phyloP scores from a whole-genome alignment of 495 filamentous ascomycete species.

The Aspergillus steynii region DNA sequence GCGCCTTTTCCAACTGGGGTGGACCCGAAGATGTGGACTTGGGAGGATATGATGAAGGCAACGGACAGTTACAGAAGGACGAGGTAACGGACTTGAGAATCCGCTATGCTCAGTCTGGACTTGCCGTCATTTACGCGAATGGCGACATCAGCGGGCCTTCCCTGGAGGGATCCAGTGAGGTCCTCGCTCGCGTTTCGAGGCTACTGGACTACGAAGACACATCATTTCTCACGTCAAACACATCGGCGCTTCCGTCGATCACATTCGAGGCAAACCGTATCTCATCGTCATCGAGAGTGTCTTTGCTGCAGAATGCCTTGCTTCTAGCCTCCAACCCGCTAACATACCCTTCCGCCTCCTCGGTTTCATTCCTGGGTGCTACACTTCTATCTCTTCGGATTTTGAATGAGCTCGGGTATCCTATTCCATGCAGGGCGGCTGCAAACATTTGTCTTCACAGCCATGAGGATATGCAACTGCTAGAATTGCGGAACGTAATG shows the following conservation, averaged over 20 bases:
- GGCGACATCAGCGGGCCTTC: constrained; percentile 57
- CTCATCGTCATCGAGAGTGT: constrained; percentile 44
- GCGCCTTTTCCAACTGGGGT: constrained; percentile 72
- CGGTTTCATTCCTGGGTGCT: constrained; percentile 64
- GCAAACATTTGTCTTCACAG: constrained; percentile 45
- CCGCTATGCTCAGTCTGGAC: constrained; percentile 69
- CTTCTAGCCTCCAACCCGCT: constrained; percentile 63
- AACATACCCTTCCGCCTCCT: constrained; percentile 61
- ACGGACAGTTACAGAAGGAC: constrained; percentile 49
- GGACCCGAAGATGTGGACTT: constrained; percentile 79
- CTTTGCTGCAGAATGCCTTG: constrained; percentile 55
- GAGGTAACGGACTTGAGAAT: constrained; percentile 53
- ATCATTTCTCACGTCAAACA: constrained; percentile 33
- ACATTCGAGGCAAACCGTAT: constrained; percentile 38
- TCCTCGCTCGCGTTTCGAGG: constrained; percentile 59
- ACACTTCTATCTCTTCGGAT: constrained; percentile 68
- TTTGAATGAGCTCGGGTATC: constrained; percentile 59
- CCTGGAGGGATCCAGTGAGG: constrained; percentile 60
- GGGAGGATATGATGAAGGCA: constrained; percentile 61
- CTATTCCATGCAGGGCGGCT: constrained; percentile 56
- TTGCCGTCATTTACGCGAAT: constrained; percentile 73
- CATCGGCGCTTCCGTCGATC: constrained; percentile 29
- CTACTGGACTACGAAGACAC: constrained; percentile 61
- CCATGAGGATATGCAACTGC: constrained; percentile 62
- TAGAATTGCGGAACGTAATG: constrained; percentile 63